phyloP scores from a whole-genome alignment of 2,329 filamentous ascomycete species.

The Cordyceps tenuipes region DNA sequence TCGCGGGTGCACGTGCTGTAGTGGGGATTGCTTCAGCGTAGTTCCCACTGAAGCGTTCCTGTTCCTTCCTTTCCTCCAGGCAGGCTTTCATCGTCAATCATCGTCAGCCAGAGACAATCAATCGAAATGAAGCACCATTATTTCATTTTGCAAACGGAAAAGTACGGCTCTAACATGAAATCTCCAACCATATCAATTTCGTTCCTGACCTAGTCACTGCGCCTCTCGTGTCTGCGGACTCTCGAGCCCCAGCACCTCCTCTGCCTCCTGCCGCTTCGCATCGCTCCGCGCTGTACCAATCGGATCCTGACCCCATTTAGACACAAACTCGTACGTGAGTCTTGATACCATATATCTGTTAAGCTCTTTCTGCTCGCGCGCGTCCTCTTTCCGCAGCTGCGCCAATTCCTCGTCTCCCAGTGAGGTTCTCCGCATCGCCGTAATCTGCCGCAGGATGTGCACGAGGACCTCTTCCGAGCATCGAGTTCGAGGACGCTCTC shows the following conservation, averaged over 20 bases:
- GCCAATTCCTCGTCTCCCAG: neutral
- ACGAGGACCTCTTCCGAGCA: slow-evolving; percentile 85
- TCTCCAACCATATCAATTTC: neutral
- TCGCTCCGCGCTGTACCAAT: neutral
- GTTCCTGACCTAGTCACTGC: neutral
- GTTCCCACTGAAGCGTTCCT: no score
- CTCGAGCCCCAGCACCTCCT: neutral
- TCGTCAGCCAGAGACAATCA: no score
- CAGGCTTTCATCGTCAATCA: no score
- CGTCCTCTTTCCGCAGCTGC: neutral
- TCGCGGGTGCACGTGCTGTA: slow-evolving; percentile 6
- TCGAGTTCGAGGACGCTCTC: slow-evolving; percentile 54
- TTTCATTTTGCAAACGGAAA: neutral
- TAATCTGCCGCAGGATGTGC: slow-evolving; percentile 90
- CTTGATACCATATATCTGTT: neutral
- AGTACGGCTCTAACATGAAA: neutral
- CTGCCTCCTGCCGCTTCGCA: neutral
- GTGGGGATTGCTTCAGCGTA: neutral
- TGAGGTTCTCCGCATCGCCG: slow-evolving; percentile 51
- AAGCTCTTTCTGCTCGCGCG: neutral
- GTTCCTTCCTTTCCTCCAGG: no score
- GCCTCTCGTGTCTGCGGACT: neutral
- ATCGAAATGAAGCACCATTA: no score
- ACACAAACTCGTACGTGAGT: neutral
- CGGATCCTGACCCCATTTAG: neutral